Evolutionary conservation across 139 green algal genomes (phyloP).

Genomic region (Chlamydomonas sphaeroides): DNA sequence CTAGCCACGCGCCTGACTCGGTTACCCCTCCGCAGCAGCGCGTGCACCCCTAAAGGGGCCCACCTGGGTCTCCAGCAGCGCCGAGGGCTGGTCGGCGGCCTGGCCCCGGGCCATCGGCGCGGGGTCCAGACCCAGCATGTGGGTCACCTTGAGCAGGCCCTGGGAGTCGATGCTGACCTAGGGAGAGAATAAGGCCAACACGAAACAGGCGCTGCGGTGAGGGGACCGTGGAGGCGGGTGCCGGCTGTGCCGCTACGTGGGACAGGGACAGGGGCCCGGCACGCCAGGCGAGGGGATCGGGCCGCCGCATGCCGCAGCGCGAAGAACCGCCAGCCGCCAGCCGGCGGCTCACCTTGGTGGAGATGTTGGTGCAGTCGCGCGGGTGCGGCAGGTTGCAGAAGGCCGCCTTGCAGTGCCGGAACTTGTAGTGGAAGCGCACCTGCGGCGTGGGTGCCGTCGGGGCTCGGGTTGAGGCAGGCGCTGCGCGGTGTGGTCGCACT

Average conservation of each 20-base stretch:
- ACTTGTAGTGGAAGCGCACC: slow-evolving; percentile 55
- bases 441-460: too few relatives aligned
- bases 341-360: slow-evolving; percentile 51
- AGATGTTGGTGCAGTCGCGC: slow-evolving; percentile 37
- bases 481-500: too few relatives aligned
- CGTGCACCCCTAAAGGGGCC: too few relatives aligned
- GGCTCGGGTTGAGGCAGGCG: too few relatives aligned
- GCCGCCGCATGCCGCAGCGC: too few relatives aligned
- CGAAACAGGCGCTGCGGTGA: too few relatives aligned
- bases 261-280: too few relatives aligned
- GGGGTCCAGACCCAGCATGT: slow-evolving; percentile 58
- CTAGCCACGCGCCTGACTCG: not conserved
- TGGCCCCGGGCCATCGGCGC: not conserved
- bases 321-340: not conserved
- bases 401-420: slow-evolving; percentile 54
- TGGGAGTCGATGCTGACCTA: slow-evolving; percentile 65
- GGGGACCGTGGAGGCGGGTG: not conserved
- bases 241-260: not conserved
- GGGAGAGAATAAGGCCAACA: too few relatives aligned
- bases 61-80: slow-evolving; percentile 28
- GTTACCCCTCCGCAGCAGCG: not conserved
- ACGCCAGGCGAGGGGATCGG: not conserved
- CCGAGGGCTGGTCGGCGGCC: not conserved
- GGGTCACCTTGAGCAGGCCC: slow-evolving; percentile 64
- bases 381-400: slow-evolving; percentile 56